These are phyloP conservation scores for Houttuynia cordata DNA, from an alignment of 164 flowering plant species.

Conservation along the genomic window DNA sequence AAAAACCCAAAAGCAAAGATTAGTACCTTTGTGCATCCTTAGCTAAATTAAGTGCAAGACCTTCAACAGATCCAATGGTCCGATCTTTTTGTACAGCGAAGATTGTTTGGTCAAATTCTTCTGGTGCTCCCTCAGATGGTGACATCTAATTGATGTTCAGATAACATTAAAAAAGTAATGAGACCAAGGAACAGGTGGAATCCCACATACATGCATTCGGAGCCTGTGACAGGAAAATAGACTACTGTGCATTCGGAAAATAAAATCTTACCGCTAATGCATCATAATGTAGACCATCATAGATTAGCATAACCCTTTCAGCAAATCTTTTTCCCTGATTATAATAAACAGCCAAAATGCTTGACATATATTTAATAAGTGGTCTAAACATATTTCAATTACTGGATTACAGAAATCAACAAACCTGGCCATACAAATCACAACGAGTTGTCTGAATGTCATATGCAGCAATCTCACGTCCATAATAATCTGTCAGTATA, in stretches of 20 bases:
- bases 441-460: constrained; percentile 89
- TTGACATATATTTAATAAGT: background rate
- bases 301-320: constrained; percentile 89
- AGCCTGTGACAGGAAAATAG: too few relatives aligned
- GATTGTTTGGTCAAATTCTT: constrained; percentile 88
- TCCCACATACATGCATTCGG: background rate
- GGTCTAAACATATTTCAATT: background rate
- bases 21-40: constrained; percentile 75
- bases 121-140: constrained; percentile 81
- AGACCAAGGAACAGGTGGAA: background rate
- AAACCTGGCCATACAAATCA: constrained; percentile 96
- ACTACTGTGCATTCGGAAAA: background rate
- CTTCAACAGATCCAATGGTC: constrained; percentile 61
- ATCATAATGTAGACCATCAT: constrained; percentile 97
- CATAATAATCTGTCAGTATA: constrained; percentile 79
- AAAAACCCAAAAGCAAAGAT: background rate
- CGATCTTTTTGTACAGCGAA: constrained; percentile 48
- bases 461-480: constrained; percentile 94
- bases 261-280: constrained; percentile 65
- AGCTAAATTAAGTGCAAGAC: constrained; percentile 52
- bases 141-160: constrained; percentile 37
- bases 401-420: constrained; percentile 2
- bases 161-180: too few relatives aligned
- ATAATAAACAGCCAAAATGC: background rate
- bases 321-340: constrained; percentile 56